Base-by-base conservation (phyloP, 148 eudicot genomes). In the Rhododendron vialii region DNA sequence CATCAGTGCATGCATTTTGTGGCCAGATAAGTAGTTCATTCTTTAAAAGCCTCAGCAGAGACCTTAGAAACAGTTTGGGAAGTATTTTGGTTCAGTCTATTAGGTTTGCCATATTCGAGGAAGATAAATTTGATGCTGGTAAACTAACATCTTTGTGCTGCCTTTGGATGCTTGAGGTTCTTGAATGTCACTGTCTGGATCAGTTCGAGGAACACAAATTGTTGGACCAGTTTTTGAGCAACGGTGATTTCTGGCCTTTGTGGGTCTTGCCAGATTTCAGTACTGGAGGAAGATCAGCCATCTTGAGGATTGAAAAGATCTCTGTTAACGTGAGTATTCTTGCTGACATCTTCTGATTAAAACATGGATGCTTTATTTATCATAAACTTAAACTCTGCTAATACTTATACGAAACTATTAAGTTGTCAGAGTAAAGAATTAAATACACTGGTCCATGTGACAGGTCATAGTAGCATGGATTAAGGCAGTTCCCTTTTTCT, bases 191-290 rank as follows among this genome's bases (percentile, higher is more conserved):
- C 83, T 93, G 92, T 88, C 88, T 83, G 86, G 88, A 90, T 90
- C 90, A 88, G 81, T 83, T 86, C 65, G 98, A 97, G 88, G 98
- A 95, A 91, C 96, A 95, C 85, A 87, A 90, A 80, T 86, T 95
- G 86, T 85, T 97, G 63, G 95, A 97, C 85, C 83, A 89, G 80
- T 93, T 97, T 83, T 86, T 97, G 41, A 87, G 92, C 76, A 86
- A 89, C 86, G 87, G 90, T 93, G 92, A 89, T 71, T 59, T 81
- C 41, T 95, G 98, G 98, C 98, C 99, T 18, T 81, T 80, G 61
- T 94, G 95, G 96, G 80, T 93, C 88, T 73, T 82, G 86, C 95
- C 94, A 18, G 93, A 87, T 88, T 36, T 65, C 35, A 81, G 51
- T 82, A 74, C 65, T 33, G 86, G 88, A 79, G 88, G 79, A 88